A percentile compares a stretch with the other conserved stretches of the same genome.
phyloP scores from a whole-genome alignment of 2,329 filamentous ascomycete genomes.

The Sporothrix humicola region DNA sequence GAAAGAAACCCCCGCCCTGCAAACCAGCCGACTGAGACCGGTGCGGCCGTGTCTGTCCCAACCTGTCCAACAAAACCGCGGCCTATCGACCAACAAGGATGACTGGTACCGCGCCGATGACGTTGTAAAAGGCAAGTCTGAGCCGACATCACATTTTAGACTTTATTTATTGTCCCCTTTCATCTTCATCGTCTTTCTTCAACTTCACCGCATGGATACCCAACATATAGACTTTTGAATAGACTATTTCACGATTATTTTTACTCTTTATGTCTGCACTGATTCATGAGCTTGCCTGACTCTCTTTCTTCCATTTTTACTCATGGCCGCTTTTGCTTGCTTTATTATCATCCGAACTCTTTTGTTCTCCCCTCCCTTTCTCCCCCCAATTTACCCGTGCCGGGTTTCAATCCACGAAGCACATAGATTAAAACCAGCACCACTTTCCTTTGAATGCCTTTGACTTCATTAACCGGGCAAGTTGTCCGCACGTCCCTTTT shows the following conservation, averaged over 20 bases:
- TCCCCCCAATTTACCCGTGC: conserved; percentile 22
- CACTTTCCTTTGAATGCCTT: neutral
- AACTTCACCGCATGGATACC: conserved; percentile 9
- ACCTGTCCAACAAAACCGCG: neutral
- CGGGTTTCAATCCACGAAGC: conserved; percentile 25
- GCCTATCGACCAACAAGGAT: no score
- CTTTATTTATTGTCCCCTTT: neutral
- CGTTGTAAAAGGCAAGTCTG: conserved; percentile 37
- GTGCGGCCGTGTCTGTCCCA: no score
- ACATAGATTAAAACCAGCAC: conserved; percentile 24
- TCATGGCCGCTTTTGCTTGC: neutral
- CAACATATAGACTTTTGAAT: conserved; percentile 16
- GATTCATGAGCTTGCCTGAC: no score
- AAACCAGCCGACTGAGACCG: neutral
- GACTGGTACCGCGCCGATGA: conserved; percentile 18
- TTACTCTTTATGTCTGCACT: no score
- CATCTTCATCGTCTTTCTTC: neutral
- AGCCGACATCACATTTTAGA: conserved; percentile 23
- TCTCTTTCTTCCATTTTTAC: neutral
- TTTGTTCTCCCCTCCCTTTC: neutral
- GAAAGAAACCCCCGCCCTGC: conserved; percentile 28
- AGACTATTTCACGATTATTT: neutral
- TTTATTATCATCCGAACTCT: no score
- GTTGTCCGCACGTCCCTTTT: neutral
- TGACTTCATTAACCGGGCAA: neutral